Base-by-base conservation (phyloP, 2,329 filamentous ascomycete genomes). In the Aspergillus sp. region DNA sequence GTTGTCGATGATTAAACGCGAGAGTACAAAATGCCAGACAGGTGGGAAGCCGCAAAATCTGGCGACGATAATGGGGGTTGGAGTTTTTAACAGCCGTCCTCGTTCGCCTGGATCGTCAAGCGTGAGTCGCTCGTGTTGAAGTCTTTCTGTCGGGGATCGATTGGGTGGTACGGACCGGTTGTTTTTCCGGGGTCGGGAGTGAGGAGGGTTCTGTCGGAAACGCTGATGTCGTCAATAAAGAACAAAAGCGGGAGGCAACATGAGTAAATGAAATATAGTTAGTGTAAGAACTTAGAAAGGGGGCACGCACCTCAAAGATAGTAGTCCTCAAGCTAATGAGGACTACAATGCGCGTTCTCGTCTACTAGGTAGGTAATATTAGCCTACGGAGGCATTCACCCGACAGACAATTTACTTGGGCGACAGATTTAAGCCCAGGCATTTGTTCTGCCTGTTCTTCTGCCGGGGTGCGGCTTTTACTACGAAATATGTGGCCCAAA, bases 111-210 rank as follows among this genome's bases (percentile, higher is more conserved):
- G 56, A 52, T 59, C 51, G 55, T 54, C 54, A 52, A 57, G 58
- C 55, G 63, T 62, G 65, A 67, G 66, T 66, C 59, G 63, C 61
- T 62, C 65, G 68, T 68, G 70, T 68, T 63, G 62, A 68, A 68
- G 66, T 64, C 66, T 68, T 71, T 68, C 60, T 55, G 52, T 56
- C 52, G 57, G 59, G 47, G 5, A 37, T 14, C 50, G 56, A 62
- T 66, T 66, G 63, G 64, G 60, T 61, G 60, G 58, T 61, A 59
- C 70, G 70, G 70, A 68, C 61, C 47, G 56, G 52, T 56, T 58
- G 69, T 73, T 73, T 71, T 72, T 73, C 70, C 70, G 70, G 61
- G 55, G 49, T 44, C 31, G 23, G 23, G 41, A 54, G 49, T 21
- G 44, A 44, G 3, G 23, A 56, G 57, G 64, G 11, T 15, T 31